Base-by-base conservation (phyloP, 2,329 filamentous ascomycete genomes). In the Dendryphion nanum region DNA sequence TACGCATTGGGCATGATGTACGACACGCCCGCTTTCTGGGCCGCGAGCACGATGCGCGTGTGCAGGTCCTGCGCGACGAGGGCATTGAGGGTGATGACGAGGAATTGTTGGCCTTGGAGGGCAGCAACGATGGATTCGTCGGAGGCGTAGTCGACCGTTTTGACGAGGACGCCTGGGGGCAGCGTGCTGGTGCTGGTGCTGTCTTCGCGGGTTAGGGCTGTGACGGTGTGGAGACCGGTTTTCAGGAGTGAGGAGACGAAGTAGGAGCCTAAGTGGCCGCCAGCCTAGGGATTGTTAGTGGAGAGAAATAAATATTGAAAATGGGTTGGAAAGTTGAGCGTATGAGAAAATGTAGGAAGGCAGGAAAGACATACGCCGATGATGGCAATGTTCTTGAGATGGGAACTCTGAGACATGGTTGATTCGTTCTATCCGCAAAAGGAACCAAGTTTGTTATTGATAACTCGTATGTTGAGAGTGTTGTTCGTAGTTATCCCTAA, bases 61-160 rank as follows among this genome's bases (percentile, higher is more conserved):
- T 67, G 55, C 1, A 47, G 50, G 7, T 60, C 59, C 0, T 48
- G 47, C 6, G 66, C 63, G 1, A 46, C 42, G 6, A 14, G 20
- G 31, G 52, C 50, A 34, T 44, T 38, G 24, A 71, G 45, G n/a
- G 67, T 69, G 41, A 71, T 69, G 46, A 70, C 51, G 30, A 71
- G 59, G 21, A 55, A 58, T 23, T 71, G 56, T 35, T 69, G 62
- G 36, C 57, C 63, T 28, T 48, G 48, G 2, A 71, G 58, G 4
- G 63, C 67, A 18, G 49, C 36, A 13, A 64, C 54, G 17, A 72
- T 40, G 8, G 59, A 44, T 10, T 48, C 44, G 4, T 69, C 61
- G 14, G 75, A 61, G 12, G 69, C 50, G 55, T 81, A 81, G 62
- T 78, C 61, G 40, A 76, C 66, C 7, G 51, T 56, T 16, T 61